These are phyloP conservation scores for Leccinum angustisporum DNA, from an alignment of 1,284 basidiomycete species.

Conservation along the genomic window DNA sequence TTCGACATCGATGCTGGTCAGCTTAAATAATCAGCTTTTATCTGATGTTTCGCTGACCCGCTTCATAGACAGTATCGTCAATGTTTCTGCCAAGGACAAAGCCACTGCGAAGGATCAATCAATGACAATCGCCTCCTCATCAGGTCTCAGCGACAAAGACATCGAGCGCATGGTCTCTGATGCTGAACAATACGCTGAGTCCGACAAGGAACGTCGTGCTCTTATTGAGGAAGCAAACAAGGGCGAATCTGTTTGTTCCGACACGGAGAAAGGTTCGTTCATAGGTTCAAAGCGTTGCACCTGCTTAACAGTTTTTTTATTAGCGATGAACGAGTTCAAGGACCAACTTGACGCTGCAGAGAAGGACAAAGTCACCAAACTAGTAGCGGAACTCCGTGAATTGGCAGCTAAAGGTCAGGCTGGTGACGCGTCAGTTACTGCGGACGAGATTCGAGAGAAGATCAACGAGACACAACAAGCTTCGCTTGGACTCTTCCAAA, in stretches of 20 bases:
- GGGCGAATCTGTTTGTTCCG: conserved; percentile 90
- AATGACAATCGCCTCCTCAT: conserved; percentile 96
- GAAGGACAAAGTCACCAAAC: conserved; percentile 91
- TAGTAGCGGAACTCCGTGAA: conserved; percentile 87
- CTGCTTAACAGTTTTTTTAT: conserved; percentile 8
- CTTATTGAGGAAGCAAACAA: conserved; percentile 98
- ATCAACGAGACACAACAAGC: conserved; percentile 96
- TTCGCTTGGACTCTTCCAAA: conserved; percentile 96
- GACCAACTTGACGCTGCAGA: conserved; percentile 91
- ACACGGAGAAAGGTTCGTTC: conserved; percentile 88
- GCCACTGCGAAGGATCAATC: conserved; percentile 97
- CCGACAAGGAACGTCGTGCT: conserved; percentile 83
- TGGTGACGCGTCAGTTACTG: conserved; percentile 78
- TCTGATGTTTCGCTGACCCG: conserved; percentile 1
- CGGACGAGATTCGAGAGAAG: conserved; percentile 90
- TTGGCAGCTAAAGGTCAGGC: conserved; percentile 88
- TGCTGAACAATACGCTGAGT: conserved; percentile 90
- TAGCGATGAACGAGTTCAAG: conserved; percentile 96
- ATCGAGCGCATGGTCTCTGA: conserved; percentile 98
- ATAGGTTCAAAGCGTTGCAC: neutral
- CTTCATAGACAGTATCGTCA: conserved; percentile 84
- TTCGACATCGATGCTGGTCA: conserved; percentile 97
- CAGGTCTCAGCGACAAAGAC: conserved; percentile 93
- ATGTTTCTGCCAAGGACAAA: conserved; percentile 96
- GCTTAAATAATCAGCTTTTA: conserved; percentile 19